phyloP scores from a whole-genome alignment of 176 grass and related monocot genomes.

The Paspalum vaginatum region DNA sequence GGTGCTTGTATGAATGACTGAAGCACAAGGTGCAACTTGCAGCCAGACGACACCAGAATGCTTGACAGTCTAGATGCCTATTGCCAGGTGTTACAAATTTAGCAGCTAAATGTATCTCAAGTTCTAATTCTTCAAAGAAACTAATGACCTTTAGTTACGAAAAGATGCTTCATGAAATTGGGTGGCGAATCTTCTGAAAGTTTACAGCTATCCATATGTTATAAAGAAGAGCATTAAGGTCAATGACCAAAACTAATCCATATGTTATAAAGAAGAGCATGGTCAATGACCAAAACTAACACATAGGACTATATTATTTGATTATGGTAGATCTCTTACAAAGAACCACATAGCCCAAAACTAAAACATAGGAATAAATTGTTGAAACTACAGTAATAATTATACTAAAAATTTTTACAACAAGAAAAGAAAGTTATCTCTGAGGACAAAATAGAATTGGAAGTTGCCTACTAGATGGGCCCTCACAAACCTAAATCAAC shows the following conservation, averaged over 20 bases:
- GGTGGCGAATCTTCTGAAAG: background rate
- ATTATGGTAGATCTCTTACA: conserved; percentile 3
- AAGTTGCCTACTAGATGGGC: background rate
- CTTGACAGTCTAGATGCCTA: background rate
- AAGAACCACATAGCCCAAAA: conserved; percentile 6
- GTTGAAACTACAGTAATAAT: conserved; percentile 6
- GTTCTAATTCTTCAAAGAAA: conserved; percentile 12
- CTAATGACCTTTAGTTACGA: background rate
- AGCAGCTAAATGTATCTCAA: background rate
- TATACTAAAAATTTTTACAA: background rate
- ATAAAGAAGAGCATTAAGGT: background rate
- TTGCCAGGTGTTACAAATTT: background rate
- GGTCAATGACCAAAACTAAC: too few relatives aligned
- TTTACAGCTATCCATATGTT: background rate
- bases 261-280: too few relatives aligned
- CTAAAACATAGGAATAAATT: conserved; percentile 6
- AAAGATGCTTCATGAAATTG: background rate
- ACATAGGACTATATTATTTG: background rate
- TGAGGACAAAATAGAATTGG: conserved; percentile 8
- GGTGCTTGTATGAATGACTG: background rate
- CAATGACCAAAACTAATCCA: background rate
- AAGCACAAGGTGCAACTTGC: conserved; percentile 29
- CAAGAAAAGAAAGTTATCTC: conserved; percentile 20
- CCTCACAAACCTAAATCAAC: background rate
- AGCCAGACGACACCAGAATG: conserved; percentile 3